Base-by-base conservation (phyloP, 2,329 filamentous ascomycete genomes). In the Emydomyces testavorans region DNA sequence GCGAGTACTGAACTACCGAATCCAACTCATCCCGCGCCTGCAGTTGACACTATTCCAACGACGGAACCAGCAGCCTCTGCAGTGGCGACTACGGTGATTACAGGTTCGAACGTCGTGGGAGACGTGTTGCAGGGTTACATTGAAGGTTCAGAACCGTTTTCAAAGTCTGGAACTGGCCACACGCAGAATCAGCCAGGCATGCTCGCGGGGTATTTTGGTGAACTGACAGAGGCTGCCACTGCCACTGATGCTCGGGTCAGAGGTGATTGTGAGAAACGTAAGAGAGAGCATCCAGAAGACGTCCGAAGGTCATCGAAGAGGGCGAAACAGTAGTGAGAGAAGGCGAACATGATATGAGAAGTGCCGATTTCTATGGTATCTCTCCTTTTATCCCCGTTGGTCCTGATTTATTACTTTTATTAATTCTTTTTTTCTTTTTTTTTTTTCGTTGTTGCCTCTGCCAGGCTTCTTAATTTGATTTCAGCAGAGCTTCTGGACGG, bases 1-100 rank as follows among this genome's bases (percentile, higher is more conserved):
- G 42, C 42, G 16, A 45, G 42, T 23, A 32, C n/a, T 18, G 42
- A 23, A 5, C 32, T 45, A 18, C n/a, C 32, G 3, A 45, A 37
- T 21, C 20, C 32, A 18, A 18, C 8, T 16, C 41, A 10, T 6
- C 18, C 31, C 1, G 7, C 31, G n/a, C 36, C 32, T 2, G 23
- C 42, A 29, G 2, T 20, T 2, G 29, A 26, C 5, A 7, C 28
- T 23, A 2, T 4, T 2, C 16, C 18, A 18, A 8, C 4, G 8
- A 15, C 13, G 15, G 39, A 42, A 13, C 29, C 15, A 16, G 18
- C 10, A n/a, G 13, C 28, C 20, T 10, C 6, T 21, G n/a, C 18
- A 10, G 39, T 2, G 15, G 20, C 6, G 6, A 8, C 34, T 36
- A 13, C 6, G 3, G 6, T 36, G 31, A 34, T 5, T 11, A 11